Evolutionary conservation across 371 early-diverging fungal species (phyloP).

Genomic region (Circinella minor): DNA sequence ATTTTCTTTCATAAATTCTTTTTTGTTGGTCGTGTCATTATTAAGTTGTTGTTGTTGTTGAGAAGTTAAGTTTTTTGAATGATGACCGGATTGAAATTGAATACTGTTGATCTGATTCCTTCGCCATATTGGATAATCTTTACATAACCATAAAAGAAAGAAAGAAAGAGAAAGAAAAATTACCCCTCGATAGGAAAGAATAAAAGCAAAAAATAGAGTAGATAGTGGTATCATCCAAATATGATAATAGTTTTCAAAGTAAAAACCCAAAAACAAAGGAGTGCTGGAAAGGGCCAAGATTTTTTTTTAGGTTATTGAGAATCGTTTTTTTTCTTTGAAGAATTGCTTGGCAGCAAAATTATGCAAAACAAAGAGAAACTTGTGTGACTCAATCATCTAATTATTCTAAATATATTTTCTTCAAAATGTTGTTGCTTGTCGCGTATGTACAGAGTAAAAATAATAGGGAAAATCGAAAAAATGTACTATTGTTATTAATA

Average conservation of each 20-base stretch:
- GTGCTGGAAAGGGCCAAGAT: neutral
- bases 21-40: neutral
- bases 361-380: neutral
- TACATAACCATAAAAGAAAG: conserved; percentile 11
- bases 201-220: neutral
- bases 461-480: neutral
- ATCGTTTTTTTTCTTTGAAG: too few species aligned
- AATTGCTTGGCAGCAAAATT: neutral
- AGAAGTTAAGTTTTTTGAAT: neutral
- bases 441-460: conserved; percentile 5
- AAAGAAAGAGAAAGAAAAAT: conserved; percentile 1
- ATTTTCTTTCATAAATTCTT: neutral
- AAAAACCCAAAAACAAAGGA: neutral
- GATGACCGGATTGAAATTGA: neutral
- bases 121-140: conserved; percentile 26
- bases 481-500: neutral
- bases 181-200: conserved; percentile 2
- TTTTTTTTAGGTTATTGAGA: neutral
- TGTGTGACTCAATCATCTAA: neutral
- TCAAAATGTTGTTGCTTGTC: neutral
- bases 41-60: neutral
- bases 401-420: neutral
- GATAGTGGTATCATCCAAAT: neutral
- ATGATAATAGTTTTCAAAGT: neutral
- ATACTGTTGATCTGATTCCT: neutral